These are phyloP conservation scores for Colletotrichum godetiae DNA, from an alignment of 2,329 filamentous ascomycete species.

Conservation along the genomic window DNA sequence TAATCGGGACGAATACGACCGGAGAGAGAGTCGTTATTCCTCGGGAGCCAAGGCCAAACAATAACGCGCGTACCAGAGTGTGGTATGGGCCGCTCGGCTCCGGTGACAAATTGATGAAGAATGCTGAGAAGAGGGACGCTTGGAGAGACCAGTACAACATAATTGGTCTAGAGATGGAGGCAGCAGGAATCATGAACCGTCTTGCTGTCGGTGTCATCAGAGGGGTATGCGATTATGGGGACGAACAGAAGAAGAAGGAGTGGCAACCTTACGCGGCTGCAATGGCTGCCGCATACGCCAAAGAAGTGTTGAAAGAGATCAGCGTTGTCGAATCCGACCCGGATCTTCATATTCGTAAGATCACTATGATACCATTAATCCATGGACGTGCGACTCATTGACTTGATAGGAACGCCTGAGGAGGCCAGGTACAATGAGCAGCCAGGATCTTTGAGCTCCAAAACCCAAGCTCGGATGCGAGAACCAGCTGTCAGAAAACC, in stretches of 20 bases:
- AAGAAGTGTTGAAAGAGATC: conserved; percentile 11
- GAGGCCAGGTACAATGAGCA: too few species aligned
- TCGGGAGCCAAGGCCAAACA: too few species aligned
- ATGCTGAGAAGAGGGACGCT: conserved; percentile 38
- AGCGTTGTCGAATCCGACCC: too few species aligned
- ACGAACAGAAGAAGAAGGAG: conserved; percentile 45
- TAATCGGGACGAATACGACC: conserved; percentile 17
- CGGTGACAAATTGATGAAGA: conserved; percentile 46
- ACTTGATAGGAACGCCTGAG: too few species aligned
- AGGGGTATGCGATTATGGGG: conserved; percentile 48
- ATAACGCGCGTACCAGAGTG: conserved; percentile 40
- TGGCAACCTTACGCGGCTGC: conserved; percentile 51
- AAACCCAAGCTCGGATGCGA: too few species aligned
- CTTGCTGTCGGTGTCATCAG: conserved; percentile 47
- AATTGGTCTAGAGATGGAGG: conserved; percentile 49
- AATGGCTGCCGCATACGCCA: conserved; percentile 43
- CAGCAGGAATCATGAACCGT: conserved; percentile 45
- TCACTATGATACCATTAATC: too few species aligned
- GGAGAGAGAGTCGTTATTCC: too few species aligned
- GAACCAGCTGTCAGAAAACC: background rate
- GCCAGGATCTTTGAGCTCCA: too few species aligned
- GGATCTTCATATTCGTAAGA: too few species aligned
- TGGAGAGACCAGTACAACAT: conserved; percentile 42
- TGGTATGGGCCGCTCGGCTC: conserved; percentile 50
- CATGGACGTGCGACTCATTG: too few species aligned